Evolutionary conservation across 192 early-diverging fungal species (phyloP).

Genomic region (Phycomyces nitens): DNA sequence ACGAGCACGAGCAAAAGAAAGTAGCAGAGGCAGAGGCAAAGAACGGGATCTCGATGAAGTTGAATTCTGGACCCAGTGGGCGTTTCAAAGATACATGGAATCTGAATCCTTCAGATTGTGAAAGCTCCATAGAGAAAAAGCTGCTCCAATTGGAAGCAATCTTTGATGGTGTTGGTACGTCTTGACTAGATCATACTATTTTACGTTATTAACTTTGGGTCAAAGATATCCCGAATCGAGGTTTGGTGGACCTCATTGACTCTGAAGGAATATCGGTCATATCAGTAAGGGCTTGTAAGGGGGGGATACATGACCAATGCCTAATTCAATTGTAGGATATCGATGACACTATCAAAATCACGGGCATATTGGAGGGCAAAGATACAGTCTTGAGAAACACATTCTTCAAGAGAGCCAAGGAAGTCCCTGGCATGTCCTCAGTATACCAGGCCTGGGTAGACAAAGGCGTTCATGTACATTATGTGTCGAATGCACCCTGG

Average conservation of each 20-base stretch:
- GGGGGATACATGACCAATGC: background rate
- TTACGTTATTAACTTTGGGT: no score
- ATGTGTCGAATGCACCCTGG: slow-evolving; percentile 89
- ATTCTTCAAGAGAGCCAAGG: slow-evolving; percentile 63
- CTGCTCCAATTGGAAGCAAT: slow-evolving; percentile 16
- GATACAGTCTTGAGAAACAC: slow-evolving; percentile 65
- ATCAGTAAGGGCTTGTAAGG: slow-evolving; percentile 36
- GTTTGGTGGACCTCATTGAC: slow-evolving; percentile 60
- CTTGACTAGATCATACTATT: background rate
- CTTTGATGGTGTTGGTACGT: slow-evolving; percentile 13
- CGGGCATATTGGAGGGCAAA: slow-evolving; percentile 72
- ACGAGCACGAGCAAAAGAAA: slow-evolving; percentile 7
- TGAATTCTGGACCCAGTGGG: slow-evolving; percentile 25
- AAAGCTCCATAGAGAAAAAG: slow-evolving; percentile 12
- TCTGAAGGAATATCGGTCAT: slow-evolving; percentile 78
- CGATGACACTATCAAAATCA: slow-evolving; percentile 94
- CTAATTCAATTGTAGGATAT: slow-evolving; percentile 50
- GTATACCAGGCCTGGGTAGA: slow-evolving; percentile 62
- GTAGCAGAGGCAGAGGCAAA: slow-evolving; percentile 16
- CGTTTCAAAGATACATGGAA: slow-evolving; percentile 19
- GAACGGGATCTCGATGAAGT: background rate
- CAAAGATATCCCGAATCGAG: slow-evolving; percentile 33
- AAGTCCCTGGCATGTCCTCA: slow-evolving; percentile 78
- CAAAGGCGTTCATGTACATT: slow-evolving; percentile 68
- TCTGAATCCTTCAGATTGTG: slow-evolving; percentile 23